Conservation (phyloP, 2,329 filamentous ascomycete species). For the Pseudogymnoascus destructans region DNA sequence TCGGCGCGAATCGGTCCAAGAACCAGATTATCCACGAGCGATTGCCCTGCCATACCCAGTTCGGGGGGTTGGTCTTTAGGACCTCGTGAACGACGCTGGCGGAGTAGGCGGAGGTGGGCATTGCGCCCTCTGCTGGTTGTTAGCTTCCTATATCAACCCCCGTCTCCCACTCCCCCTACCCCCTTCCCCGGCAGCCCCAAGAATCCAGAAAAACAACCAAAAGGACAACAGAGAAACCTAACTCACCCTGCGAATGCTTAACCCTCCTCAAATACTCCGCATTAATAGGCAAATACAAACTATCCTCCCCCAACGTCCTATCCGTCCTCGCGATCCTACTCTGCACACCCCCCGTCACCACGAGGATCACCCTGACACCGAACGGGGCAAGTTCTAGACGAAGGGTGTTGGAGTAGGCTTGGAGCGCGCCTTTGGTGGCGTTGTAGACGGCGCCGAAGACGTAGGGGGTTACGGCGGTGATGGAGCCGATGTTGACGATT, state of each 20-base stretch:
- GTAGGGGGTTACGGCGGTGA: slow-evolving; percentile 23
- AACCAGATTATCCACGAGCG: slow-evolving; percentile 9
- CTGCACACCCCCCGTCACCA: slow-evolving; percentile 11
- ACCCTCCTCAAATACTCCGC: neutral
- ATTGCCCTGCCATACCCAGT: slow-evolving; percentile 18
- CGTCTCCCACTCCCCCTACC: no score
- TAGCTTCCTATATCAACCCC: neutral
- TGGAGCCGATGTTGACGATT: slow-evolving; percentile 31
- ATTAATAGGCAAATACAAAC: slow-evolving; percentile 9
- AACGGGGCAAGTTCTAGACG: slow-evolving; percentile 28
- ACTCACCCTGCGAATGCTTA: neutral
- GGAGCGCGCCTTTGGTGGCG: slow-evolving; percentile 31
- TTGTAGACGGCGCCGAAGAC: slow-evolving; percentile 31
- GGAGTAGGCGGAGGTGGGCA: slow-evolving; percentile 17
- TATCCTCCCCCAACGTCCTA: slow-evolving; percentile 2
- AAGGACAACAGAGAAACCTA: neutral
- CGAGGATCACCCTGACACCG: slow-evolving; percentile 9
- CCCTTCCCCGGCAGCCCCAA: no score
- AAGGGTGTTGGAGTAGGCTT: slow-evolving; percentile 28
- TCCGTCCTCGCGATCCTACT: slow-evolving; percentile 9
- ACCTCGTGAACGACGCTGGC: slow-evolving; percentile 14
- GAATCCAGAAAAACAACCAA: neutral
- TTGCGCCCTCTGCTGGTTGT: neutral
- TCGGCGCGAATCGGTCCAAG: neutral
- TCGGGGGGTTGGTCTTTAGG: slow-evolving; percentile 12